Evolutionary conservation across 192 early-diverging fungal species (phyloP).

Genomic region (Cladochytrium replicatum): DNA sequence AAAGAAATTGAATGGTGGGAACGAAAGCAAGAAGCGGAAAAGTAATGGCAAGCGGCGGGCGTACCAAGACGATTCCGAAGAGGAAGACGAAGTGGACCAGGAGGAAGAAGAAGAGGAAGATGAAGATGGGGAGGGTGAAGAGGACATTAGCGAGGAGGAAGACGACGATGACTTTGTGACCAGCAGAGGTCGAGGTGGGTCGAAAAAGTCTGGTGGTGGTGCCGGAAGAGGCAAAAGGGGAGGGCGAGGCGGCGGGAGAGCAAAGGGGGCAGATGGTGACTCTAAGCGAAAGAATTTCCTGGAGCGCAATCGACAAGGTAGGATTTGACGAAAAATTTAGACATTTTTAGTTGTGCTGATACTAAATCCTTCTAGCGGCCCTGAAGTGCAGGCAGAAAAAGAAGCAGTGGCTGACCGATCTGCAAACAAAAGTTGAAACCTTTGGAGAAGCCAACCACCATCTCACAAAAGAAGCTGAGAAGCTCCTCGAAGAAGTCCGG

Average conservation of each 20-base stretch:
- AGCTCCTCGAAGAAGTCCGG: constrained; percentile 47
- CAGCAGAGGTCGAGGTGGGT: too few relatives aligned
- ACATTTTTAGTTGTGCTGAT: neutral
- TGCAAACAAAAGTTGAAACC: constrained; percentile 58
- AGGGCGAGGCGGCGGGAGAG: constrained; percentile 37
- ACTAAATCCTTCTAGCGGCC: constrained; percentile 63
- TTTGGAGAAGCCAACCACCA: constrained; percentile 39
- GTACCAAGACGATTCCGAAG: too few relatives aligned
- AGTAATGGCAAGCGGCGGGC: too few relatives aligned
- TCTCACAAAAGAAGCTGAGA: constrained; percentile 57
- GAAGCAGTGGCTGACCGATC: constrained; percentile 78
- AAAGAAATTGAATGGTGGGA: too few relatives aligned
- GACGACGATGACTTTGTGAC: too few relatives aligned
- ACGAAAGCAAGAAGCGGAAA: too few relatives aligned
- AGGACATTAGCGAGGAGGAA: too few relatives aligned
- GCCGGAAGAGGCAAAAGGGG: constrained; percentile 6
- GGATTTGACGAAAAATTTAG: neutral
- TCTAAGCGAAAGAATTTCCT: constrained; percentile 73
- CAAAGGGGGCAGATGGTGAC: too few relatives aligned
- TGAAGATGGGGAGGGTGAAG: too few relatives aligned
- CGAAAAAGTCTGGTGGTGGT: too few relatives aligned
- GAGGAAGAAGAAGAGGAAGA: too few relatives aligned
- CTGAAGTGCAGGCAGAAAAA: constrained; percentile 88
- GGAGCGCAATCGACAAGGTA: constrained; percentile 80
- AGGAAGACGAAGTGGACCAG: too few relatives aligned